Evolutionary conservation across 257 asterid genomes (phyloP).

Genomic region (Eucommia ulmoides): DNA sequence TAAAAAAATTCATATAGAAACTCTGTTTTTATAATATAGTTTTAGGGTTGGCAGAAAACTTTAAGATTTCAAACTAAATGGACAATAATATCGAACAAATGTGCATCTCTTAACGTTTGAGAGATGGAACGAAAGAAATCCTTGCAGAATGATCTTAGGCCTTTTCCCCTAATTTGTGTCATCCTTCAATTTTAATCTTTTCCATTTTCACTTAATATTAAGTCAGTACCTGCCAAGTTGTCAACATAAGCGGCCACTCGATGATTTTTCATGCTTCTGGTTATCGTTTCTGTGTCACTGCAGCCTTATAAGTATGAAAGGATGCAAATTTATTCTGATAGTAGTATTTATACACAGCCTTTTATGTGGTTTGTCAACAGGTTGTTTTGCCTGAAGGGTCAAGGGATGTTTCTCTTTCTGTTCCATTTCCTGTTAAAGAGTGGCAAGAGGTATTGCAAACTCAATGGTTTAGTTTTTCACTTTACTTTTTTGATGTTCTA

Average conservation of each 20-base stretch:
- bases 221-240: neutral
- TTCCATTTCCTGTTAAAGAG: slow-evolving; percentile 65
- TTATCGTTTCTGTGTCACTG: neutral
- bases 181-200: too few species aligned
- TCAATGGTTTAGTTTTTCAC: neutral
- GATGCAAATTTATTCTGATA: neutral
- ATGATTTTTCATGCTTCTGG: neutral
- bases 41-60: too few species aligned
- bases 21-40: too few species aligned
- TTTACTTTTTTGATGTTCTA: neutral
- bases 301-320: neutral
- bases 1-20: too few species aligned
- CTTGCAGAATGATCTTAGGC: too few species aligned
- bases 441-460: slow-evolving; percentile 47
- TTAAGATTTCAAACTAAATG: too few species aligned
- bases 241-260: neutral
- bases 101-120: too few species aligned
- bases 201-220: too few species aligned
- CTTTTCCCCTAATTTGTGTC: too few species aligned
- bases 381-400: slow-evolving; percentile 96
- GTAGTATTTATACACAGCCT: neutral
- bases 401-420: slow-evolving; percentile 39
- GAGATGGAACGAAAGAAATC: too few species aligned
- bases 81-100: too few species aligned
- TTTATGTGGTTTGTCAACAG: slow-evolving; percentile 27